Conservation (phyloP, 495 filamentous ascomycete species). For the Friedmanniomyces endolithicus region DNA sequence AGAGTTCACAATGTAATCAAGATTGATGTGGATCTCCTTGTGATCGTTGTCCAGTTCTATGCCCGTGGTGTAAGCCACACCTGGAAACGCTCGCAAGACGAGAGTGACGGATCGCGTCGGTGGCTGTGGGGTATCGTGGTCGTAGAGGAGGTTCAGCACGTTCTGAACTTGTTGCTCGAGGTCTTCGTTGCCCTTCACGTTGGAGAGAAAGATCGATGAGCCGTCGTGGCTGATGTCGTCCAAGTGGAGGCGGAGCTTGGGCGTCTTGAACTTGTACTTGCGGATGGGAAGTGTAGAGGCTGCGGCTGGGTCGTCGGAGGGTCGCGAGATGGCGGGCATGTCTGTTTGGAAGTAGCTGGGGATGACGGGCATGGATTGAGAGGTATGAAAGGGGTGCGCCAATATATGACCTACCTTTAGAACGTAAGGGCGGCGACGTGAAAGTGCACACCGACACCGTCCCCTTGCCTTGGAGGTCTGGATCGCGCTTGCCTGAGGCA, state of each 20-base stretch:
- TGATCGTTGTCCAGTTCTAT: slow-evolving; percentile 73
- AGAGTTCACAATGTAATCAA: slow-evolving; percentile 52
- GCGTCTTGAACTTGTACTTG: slow-evolving; percentile 16
- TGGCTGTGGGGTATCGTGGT: slow-evolving; percentile 32
- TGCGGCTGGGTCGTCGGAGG: slow-evolving; percentile 5
- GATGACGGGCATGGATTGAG: slow-evolving; percentile 12
- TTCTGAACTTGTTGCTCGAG: slow-evolving; percentile 48
- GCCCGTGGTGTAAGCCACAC: slow-evolving; percentile 82
- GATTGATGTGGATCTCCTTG: slow-evolving; percentile 87
- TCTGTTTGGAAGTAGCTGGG: slow-evolving; percentile 14
- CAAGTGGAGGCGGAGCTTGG: slow-evolving; percentile 24
- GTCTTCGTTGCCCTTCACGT: slow-evolving; percentile 31
- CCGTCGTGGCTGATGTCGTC: slow-evolving; percentile 23
- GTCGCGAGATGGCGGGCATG: slow-evolving; percentile 15
- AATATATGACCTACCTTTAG: background rate
- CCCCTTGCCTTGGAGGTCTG: no score
- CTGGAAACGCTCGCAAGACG: slow-evolving; percentile 63
- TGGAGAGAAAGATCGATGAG: slow-evolving; percentile 23
- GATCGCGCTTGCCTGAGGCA: no score
- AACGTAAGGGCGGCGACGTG: no score
- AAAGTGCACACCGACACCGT: no score
- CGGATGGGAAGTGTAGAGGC: slow-evolving; percentile 10
- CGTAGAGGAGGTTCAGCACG: slow-evolving; percentile 57
- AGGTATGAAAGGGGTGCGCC: background rate
- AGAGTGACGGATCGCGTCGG: slow-evolving; percentile 70